phyloP scores from a whole-genome alignment of 2,329 filamentous ascomycete species.

The Epicoccum sorghinum region DNA sequence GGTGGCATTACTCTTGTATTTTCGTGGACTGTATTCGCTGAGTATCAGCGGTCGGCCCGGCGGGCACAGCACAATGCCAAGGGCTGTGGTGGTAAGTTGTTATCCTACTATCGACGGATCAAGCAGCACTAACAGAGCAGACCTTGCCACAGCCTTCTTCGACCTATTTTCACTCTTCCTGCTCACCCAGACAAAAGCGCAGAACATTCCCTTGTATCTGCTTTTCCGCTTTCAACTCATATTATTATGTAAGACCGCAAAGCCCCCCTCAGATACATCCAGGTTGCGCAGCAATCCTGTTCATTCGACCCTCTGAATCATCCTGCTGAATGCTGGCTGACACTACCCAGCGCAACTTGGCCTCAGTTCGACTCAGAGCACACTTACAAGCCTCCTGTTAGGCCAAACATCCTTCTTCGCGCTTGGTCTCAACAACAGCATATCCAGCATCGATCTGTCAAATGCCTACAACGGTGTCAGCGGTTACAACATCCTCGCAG shows the following conservation, averaged over 20 bases:
- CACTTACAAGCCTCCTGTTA: conserved; percentile 74
- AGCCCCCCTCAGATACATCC: background rate
- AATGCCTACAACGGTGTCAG: conserved; percentile 93
- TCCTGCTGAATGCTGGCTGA: background rate
- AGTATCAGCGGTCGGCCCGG: conserved; percentile 31
- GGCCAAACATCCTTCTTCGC: conserved; percentile 88
- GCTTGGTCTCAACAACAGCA: conserved; percentile 88
- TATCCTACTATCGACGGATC: no score
- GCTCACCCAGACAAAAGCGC: conserved; percentile 82
- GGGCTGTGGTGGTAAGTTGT: conserved; percentile 37
- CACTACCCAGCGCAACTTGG: conserved; percentile 44
- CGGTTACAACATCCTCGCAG: conserved; percentile 78
- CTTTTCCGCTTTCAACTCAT: conserved; percentile 71
- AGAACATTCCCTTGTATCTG: conserved; percentile 85
- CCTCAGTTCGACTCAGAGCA: conserved; percentile 62
- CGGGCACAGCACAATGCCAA: conserved; percentile 19
- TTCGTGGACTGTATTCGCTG: conserved; percentile 36
- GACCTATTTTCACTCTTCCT: conserved; percentile 78
- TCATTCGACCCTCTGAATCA: background rate
- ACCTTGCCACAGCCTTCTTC: conserved; percentile 57
- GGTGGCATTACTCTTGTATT: conserved; percentile 41
- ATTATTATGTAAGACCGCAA: conserved; percentile 49
- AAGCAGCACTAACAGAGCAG: conserved; percentile 32
- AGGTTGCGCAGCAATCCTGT: background rate
- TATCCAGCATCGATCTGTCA: conserved; percentile 92